Evolutionary conservation across 202 grass and related monocot species (phyloP), one percentile per base, ranked within the genome.

Genomic region (Panicum hallii): DNA sequence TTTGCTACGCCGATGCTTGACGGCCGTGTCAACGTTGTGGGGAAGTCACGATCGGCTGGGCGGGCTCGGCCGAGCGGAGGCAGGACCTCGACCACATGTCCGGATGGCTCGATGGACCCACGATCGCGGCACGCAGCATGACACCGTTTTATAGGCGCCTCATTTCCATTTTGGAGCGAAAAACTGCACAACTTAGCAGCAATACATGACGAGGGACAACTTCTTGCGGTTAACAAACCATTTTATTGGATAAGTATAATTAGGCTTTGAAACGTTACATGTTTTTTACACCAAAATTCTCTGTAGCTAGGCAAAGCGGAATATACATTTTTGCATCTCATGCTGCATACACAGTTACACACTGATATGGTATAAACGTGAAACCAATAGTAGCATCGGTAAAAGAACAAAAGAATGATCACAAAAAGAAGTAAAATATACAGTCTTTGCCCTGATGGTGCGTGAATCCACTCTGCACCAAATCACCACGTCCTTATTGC

Each of bases 321-420:
- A 84, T 75, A 76, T 91, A 85, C 63, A 85, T 34, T 55, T 77
- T 42, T 72, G 30, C 47, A 84, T 80, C 63, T 48, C 23, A 70
- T 56, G n/a, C 46, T 73, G 9, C 36, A 63, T 82, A 77, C 67
- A 50, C 78, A 60, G 23, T 70, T 82, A 70, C 67, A 50, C 78
- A 60, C 66, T 19, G 74, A 22, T 40, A 70, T 14, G 17, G 22
- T 50, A 48, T 28, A 34, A 66, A 73, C 5, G 63, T 58, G 36
- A 69, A 58, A 22, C 55, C 75, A 70, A 81, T 78, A 43, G 63
- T 79, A 65, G 69, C 62, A 65, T 38, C 63, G 46, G 60, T 53
- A 82, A 84, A 87, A 32, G 44, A 90, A 90, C 86, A 89, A 97
- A 93, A 91, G 79, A 93, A 93, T 88, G 50, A 46, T 63, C 66